Base-by-base conservation (phyloP, 345 rosid genomes). In the Cochlearia excelsa region DNA sequence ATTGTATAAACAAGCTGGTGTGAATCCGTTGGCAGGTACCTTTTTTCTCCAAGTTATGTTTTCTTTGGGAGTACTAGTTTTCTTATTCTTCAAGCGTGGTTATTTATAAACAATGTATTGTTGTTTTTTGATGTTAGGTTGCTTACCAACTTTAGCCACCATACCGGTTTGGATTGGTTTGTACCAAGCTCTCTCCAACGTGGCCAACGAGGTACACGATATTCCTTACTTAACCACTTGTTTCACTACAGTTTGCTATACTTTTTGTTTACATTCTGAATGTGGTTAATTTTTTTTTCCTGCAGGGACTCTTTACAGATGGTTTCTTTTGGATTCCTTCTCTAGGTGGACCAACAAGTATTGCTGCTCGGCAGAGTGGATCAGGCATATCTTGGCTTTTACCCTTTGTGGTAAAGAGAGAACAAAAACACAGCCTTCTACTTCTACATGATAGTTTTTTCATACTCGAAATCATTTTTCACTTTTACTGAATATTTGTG, bases 291-390 rank as follows among this genome's bases (percentile, higher is more conserved):
- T 16, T 37, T 37, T 37, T 2, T 1, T 6, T 37, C 7, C 40
- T 37, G 37, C 66, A 93, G 99, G 97, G 97, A 38, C 59, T 86
- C 51, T 74, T 89, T 53, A 93, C 94, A 33, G 97, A 93, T 79
- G 99, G 99, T 46, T 93, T 93, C 89, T 86, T 93, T 68, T 93
- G 99, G 97, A 93, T 93, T 57, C 99, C 99, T 2, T 86, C 99
- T 56, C 66, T 93, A 70, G 91, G 85, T 76, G 97, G 97, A 62
- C 99, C 99, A 51, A 93, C 99, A 53, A 73, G 79, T 48, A 89
- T 93, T 61, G 99, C 99, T 61, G 99, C 99, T 75, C 79, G 99
- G 57, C 94, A 86, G 77, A 93, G 91, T 75, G 99, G 99, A 58
- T 65, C 95, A 28, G 97, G 99, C 74, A 66, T 88, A 71, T 93